A percentile compares a stretch with the other conserved stretches of the same genome.
These are phyloP conservation scores for Thalia dealbata DNA, from an alignment of 176 grass and related monocot genomes.

Conservation along the genomic window DNA sequence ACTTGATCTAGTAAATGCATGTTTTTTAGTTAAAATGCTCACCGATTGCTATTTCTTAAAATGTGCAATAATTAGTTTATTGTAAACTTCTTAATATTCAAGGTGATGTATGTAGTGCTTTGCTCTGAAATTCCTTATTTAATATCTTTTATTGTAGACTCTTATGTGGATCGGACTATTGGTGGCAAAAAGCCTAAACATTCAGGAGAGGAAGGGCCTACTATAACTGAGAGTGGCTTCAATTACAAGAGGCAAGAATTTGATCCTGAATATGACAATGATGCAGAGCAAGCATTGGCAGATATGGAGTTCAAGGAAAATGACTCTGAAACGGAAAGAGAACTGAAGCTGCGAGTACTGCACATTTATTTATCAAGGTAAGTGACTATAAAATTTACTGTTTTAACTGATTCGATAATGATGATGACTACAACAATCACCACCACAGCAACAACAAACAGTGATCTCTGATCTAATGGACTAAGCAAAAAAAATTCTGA, in stretches of 20 bases:
- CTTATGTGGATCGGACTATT: slow-evolving; percentile 74
- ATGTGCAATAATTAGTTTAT: neutral
- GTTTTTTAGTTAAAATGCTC: neutral
- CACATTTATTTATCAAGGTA: slow-evolving; percentile 93
- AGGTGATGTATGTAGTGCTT: neutral
- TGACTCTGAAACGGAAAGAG: slow-evolving; percentile 68
- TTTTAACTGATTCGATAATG: neutral
- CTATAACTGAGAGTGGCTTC: slow-evolving; percentile 86
- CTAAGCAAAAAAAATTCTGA: neutral
- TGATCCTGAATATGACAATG: slow-evolving; percentile 97
- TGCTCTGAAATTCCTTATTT: slow-evolving; percentile 9
- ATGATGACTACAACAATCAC: neutral
- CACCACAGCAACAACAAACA: no score
- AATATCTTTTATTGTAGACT: slow-evolving; percentile 40
- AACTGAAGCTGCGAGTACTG: slow-evolving; percentile 76
- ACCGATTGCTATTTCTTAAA: neutral
- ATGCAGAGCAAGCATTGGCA: slow-evolving; percentile 87
- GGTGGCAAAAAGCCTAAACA: slow-evolving; percentile 88
- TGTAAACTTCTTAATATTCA: neutral
- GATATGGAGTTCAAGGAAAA: slow-evolving; percentile 99
- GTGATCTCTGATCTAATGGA: no score
- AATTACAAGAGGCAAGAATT: slow-evolving; percentile 92
- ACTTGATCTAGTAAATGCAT: neutral
- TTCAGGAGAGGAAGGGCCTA: slow-evolving; percentile 83
- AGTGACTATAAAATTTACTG: neutral